phyloP scores from a whole-genome alignment of 2,329 filamentous ascomycete species.

The Monilinia fructigena region DNA sequence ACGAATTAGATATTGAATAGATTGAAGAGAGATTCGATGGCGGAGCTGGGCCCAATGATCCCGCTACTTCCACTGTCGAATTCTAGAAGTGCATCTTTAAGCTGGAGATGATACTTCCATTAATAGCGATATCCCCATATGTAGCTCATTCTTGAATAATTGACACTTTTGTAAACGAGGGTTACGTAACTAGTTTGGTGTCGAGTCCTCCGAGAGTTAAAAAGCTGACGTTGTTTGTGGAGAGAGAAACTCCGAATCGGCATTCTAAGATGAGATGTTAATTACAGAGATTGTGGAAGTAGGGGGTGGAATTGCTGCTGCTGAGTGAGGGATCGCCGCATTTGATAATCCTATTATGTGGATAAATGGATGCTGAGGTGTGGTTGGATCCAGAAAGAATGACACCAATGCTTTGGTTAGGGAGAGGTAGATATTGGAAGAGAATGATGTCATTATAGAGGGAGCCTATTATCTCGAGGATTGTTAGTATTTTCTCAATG shows the following conservation, averaged over 20 bases:
- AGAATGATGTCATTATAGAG: constrained; percentile 21
- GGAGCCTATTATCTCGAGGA: constrained; percentile 11
- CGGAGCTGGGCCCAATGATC: constrained; percentile 23
- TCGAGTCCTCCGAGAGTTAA: constrained; percentile 13
- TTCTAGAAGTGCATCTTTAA: constrained; percentile 12
- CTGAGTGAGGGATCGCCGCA: constrained; percentile 5
- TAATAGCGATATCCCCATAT: constrained; percentile 21
- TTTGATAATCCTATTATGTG: constrained; percentile 18
- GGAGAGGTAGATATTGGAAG: neutral
- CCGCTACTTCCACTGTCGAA: constrained; percentile 26
- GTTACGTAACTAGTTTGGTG: neutral
- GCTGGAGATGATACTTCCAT: constrained; percentile 18
- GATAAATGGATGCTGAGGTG: neutral
- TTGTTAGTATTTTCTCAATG: neutral
- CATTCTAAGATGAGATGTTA: constrained; percentile 7
- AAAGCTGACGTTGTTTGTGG: neutral
- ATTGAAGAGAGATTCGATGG: constrained; percentile 22
- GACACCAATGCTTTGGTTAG: neutral
- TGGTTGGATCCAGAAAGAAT: neutral
- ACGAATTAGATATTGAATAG: constrained; percentile 23
- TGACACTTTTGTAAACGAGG: neutral
- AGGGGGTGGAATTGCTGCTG: constrained; percentile 17
- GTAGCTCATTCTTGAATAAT: constrained; percentile 11
- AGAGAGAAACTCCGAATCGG: constrained; percentile 22
- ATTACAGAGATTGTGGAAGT: constrained; percentile 21